Percentiles rank a stretch among this genome's conserved stretches.
These are phyloP conservation scores for Selaginella moellendorffii DNA, from an alignment of 75 land plant genomes.

Conservation along the genomic window DNA sequence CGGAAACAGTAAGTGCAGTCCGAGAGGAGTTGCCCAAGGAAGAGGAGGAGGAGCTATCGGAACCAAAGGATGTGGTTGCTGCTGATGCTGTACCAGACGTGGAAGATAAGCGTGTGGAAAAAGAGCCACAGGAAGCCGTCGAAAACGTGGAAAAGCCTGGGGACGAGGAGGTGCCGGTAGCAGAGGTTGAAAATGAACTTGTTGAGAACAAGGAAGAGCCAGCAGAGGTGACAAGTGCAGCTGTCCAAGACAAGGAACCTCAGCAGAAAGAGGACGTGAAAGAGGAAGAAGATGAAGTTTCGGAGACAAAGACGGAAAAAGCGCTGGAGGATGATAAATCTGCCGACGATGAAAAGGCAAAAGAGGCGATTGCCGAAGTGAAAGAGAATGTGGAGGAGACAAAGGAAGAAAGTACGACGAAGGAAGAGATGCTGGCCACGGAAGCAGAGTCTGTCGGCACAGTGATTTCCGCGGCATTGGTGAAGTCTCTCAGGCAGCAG, in stretches of 20 bases:
- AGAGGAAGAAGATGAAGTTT: no score
- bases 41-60: background rate
- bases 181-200: background rate
- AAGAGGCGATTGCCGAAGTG: no score
- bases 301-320: background rate
- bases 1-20: background rate
- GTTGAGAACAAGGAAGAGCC: background rate
- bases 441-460: background rate
- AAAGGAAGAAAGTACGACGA: background rate
- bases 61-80: background rate
- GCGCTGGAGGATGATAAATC: background rate
- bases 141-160: background rate
- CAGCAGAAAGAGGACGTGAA: background rate
- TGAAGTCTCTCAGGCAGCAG: conserved; percentile 85
- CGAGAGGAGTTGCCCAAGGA: background rate
- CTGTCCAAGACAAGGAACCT: no score
- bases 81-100: background rate
- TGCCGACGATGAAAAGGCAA: background rate
- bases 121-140: background rate
- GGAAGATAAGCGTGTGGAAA: no score
- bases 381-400: no score
- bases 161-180: background rate
- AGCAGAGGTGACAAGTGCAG: conserved; percentile 7
- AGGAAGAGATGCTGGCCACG: background rate
- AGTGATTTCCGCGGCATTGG: conserved; percentile 54